Base-by-base conservation (phyloP, 208 protist species). In the Crithidia acanthocephali region DNA sequence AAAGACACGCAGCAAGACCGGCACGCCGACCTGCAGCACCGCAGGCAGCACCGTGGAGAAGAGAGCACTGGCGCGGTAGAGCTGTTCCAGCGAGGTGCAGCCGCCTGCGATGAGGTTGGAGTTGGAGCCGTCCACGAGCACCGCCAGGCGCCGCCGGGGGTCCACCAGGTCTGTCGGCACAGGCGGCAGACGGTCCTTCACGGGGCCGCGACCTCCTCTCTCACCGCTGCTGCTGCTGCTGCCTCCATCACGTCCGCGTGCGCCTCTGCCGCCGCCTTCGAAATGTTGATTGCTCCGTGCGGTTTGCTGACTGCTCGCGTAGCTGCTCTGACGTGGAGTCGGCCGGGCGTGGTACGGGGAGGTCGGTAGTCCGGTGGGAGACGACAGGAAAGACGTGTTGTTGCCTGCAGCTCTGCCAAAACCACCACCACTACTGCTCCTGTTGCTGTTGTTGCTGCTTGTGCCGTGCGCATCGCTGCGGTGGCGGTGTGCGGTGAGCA, bases 171-270 rank as follows among this genome's bases (percentile, higher is more conserved):
- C 80, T 2, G 81, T 81, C 8, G 79, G 42, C 58, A 88, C 50
- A 0, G 88, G 86, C 11, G 88, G 88, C 44, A 87, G 82, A 50
- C 91, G 88, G 67, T 96, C 91, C 68, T 96, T 96, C 27, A 86
- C 59, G 15, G 88, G 85, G 5, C 87, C 88, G 28, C 48, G 48
- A 28, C 48, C 22, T 6, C 6, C 20, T 22, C 18, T 4, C 9
- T 50, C 10, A 6, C 45, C 68, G 16, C 40, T 27, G 16, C 3
- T 8, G 56, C 33, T 20, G 55, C 53, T 25, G 53, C 40, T 13
- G 9, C 37, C 37, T 42, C 13, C 9, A 6, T 13, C 37, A 42
- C 37, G 37, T 42, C 51, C 13, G 13, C 11, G 6, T 32, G 51
- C 27, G 23, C 4, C 27, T 35, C 27, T 60, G 55, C 2, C 13